Conservation (phyloP, 2,329 filamentous ascomycete genomes). For the Sordariomycetes sp. region DNA sequence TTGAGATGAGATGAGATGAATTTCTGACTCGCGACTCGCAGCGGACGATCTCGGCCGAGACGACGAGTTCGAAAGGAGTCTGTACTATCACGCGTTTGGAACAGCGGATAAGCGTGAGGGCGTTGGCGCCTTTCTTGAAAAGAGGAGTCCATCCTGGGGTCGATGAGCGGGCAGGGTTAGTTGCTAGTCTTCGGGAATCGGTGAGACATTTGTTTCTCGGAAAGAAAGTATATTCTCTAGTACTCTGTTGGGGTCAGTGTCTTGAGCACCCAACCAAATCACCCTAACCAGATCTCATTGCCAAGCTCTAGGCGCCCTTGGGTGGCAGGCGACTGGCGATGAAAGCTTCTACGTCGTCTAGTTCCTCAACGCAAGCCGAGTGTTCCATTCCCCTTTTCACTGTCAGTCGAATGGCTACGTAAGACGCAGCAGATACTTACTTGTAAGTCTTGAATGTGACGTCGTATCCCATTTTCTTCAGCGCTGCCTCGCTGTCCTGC, state of each 20-base stretch:
- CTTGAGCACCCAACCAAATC: too few species aligned
- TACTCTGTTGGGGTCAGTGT: too few species aligned
- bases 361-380: slow-evolving; percentile 66
- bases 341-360: slow-evolving; percentile 68
- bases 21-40: slow-evolving; percentile 3
- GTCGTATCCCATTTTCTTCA: slow-evolving; percentile 62
- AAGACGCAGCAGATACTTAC: slow-evolving; percentile 35
- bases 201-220: too few species aligned
- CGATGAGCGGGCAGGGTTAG: too few species aligned
- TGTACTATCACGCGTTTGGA: slow-evolving; percentile 25
- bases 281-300: too few species aligned
- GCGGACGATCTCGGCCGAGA: slow-evolving; percentile 15
- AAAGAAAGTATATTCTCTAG: too few species aligned
- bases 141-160: slow-evolving; percentile 8
- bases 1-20: neutral
- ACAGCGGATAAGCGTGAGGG: slow-evolving; percentile 19
- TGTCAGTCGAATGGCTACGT: slow-evolving; percentile 4
- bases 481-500: slow-evolving; percentile 51
- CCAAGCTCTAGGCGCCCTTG: too few species aligned
- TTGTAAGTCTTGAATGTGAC: slow-evolving; percentile 69
- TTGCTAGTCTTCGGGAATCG: too few species aligned
- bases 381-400: slow-evolving; percentile 57
- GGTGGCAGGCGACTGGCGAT: slow-evolving; percentile 36
- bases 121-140: slow-evolving; percentile 18
- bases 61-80: slow-evolving; percentile 21